phyloP scores from a whole-genome alignment of 2,329 filamentous ascomycete genomes.

The Arthrobotrys musiformis region DNA sequence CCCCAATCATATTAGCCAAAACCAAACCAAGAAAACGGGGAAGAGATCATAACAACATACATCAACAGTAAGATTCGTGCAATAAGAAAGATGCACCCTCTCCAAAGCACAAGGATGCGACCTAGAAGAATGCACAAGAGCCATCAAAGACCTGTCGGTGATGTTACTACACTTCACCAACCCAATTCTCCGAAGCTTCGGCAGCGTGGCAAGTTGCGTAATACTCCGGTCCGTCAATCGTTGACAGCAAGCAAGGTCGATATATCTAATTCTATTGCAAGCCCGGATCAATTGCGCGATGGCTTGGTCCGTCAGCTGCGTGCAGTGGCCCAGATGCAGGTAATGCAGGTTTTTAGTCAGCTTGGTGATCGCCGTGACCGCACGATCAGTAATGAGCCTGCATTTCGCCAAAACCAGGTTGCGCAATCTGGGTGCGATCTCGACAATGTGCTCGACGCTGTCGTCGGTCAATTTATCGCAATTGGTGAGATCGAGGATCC shows the following conservation, averaged over 20 bases:
- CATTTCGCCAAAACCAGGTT: constrained; percentile 97
- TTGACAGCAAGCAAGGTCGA: constrained; percentile 94
- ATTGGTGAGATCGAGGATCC: constrained; percentile 92
- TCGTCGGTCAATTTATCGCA: constrained; percentile 85
- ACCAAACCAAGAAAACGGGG: not conserved
- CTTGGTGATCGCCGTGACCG: constrained; percentile 81
- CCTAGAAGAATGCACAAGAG: constrained; percentile 77
- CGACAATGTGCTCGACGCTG: constrained; percentile 87
- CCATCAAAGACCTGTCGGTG: constrained; percentile 87
- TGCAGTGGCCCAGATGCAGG: constrained; percentile 93
- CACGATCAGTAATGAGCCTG: constrained; percentile 86
- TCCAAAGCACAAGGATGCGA: constrained; percentile 73
- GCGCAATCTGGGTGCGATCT: constrained; percentile 83
- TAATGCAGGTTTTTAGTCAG: constrained; percentile 97
- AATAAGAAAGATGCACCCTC: constrained; percentile 95
- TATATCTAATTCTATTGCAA: constrained; percentile 96
- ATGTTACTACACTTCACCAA: constrained; percentile 93
- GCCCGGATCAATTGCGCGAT: constrained; percentile 83
- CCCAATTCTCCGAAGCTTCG: constrained; percentile 93
- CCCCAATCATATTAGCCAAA: constrained; percentile 59
- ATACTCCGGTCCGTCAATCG: constrained; percentile 89
- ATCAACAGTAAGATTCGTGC: constrained; percentile 63
- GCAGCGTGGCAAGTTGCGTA: constrained; percentile 81
- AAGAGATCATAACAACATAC: not conserved
- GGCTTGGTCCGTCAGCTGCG: constrained; percentile 86